These are phyloP conservation scores for Lentinula aciculospora DNA, from an alignment of 768 basidiomycete genomes.

Conservation along the genomic window DNA sequence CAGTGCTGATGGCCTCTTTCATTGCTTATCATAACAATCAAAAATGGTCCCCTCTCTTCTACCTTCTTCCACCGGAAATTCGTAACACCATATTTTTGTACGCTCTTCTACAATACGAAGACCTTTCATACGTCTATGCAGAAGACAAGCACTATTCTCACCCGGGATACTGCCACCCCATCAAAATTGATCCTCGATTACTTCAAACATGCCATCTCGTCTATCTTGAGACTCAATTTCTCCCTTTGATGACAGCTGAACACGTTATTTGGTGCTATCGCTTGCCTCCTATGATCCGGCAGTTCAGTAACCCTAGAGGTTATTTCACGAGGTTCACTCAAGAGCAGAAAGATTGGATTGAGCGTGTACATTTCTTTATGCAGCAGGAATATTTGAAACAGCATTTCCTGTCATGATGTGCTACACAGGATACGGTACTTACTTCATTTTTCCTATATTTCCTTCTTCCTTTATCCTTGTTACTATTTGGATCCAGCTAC, in stretches of 20 bases:
- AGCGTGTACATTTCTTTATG: constrained; percentile 14
- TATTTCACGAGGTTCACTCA: constrained; percentile 14
- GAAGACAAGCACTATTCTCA: constrained; percentile 15
- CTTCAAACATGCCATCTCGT: constrained; percentile 17
- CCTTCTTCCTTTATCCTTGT: too few species aligned
- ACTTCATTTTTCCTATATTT: too few species aligned
- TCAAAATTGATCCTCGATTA: constrained; percentile 13
- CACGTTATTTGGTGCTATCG: constrained; percentile 18
- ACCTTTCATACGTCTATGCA: constrained; percentile 10
- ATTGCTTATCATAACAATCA: constrained; percentile 7
- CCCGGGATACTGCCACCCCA: constrained; percentile 13
- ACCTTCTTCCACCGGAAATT: constrained; percentile 13
- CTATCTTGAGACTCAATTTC: constrained; percentile 18
- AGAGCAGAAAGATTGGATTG: constrained; percentile 14
- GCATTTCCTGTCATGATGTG: too few species aligned
- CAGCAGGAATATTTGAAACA: constrained; percentile 17
- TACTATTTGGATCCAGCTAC: too few species aligned
- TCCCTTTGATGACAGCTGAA: constrained; percentile 13
- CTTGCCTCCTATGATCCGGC: background rate
- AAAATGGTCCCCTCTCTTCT: constrained; percentile 14
- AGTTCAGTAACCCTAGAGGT: background rate
- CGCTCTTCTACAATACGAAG: constrained; percentile 15
- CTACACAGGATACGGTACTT: too few species aligned
- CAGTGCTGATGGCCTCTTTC: constrained; percentile 2
- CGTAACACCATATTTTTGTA: constrained; percentile 17